These are phyloP conservation scores for Chalaropsis ovoidea DNA, from an alignment of 2,329 filamentous ascomycete species.

Conservation along the genomic window DNA sequence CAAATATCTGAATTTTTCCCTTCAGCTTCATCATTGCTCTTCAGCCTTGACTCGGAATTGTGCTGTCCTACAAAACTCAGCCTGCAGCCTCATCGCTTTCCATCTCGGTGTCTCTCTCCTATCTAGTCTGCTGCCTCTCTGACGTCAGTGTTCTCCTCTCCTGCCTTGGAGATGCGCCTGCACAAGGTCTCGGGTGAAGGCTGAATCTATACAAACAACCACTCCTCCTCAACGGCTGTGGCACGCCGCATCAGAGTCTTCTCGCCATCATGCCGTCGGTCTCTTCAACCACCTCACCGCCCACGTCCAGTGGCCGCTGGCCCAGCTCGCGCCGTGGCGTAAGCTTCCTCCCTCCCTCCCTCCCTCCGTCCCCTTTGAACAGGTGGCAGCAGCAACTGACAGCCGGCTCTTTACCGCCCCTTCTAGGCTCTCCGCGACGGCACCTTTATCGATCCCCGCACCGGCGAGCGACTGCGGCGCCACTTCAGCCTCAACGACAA, in stretches of 20 bases:
- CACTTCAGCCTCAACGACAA: slow-evolving; percentile 57
- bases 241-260: background rate
- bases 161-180: slow-evolving; percentile 16
- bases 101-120: background rate
- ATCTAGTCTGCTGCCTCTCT: background rate
- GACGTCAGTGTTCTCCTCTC: slow-evolving; percentile 2
- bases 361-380: no score
- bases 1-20: background rate
- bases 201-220: slow-evolving; percentile 11
- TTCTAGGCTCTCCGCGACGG: slow-evolving; percentile 65
- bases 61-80: background rate
- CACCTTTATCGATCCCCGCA: slow-evolving; percentile 76
- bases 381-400: slow-evolving; percentile 5
- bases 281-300: slow-evolving; percentile 5
- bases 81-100: no score
- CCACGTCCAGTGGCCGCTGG: slow-evolving; percentile 11
- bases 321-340: slow-evolving; percentile 15
- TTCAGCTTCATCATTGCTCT: background rate
- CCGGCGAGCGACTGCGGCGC: slow-evolving; percentile 72
- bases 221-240: background rate
- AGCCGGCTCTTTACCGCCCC: background rate
- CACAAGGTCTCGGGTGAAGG: slow-evolving; percentile 13
- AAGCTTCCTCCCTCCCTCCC: background rate
- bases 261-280: slow-evolving; percentile 20
- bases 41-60: no score